Base-by-base conservation (phyloP, 192 early-diverging fungal species). In the Coemansia sp. region DNA sequence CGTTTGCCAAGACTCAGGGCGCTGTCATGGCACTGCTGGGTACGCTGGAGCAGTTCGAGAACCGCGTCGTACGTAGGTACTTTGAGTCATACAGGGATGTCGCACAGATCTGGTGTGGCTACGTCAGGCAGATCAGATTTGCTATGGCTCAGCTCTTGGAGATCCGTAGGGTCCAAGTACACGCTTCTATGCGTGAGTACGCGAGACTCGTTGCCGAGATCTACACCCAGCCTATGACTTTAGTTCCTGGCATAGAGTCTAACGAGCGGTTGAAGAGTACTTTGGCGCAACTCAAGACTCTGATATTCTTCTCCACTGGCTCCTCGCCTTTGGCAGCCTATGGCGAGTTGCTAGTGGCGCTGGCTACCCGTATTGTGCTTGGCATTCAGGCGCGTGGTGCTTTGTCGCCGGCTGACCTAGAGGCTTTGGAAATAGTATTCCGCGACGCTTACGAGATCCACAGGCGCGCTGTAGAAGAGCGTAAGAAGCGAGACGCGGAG, bases 71-170 rank as follows among this genome's bases (percentile, higher is more conserved):
- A 2, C 13, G 29, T 27, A 72, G 76, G 18, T 78, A 78, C 67
- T 83, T 74, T 62, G 62, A 1, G 1, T 62, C 72, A 3, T 78
- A 69, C 69, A 65, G 80, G 22, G 80, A 83, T 44, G 64, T 74
- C 3, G 80, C 80, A 13, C 80, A 83, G 70, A 52, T 78, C 13
- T 83, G 80, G 80, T 68, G 68, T 34, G 52, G 58, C 38, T 69
- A 62, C 35, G 68, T 44, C 12, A 72, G 71, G 27, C 65, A 70
- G 41, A 37, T 66, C 13, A 43, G 40, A 15, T 58, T 66, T 29
- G 72, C 58, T 2, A 41, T 82, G 62, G 38, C 41, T 13, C 63
- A 61, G 22, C 60, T 82, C 22, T 56, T 61, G 1, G 73, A 81
- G 47, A 56, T 73, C 32, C 70, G 74, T 9, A 47, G 61, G 3